Conservation (phyloP, 2,329 filamentous ascomycete species). For the Cryphonectria naterciae region DNA sequence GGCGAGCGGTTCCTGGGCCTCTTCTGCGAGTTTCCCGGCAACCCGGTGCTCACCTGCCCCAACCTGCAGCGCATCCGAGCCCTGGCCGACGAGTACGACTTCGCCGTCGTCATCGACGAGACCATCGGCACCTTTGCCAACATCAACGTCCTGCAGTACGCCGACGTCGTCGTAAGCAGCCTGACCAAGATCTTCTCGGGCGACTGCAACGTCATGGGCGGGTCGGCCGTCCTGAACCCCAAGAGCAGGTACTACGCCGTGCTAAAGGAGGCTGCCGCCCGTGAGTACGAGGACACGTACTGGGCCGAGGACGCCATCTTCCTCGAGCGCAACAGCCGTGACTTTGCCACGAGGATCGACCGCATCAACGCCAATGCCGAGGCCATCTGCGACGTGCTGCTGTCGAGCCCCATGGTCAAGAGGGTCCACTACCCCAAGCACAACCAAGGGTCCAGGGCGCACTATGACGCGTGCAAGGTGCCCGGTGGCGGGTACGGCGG, state of each 20-base stretch:
- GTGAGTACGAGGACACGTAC: constrained; percentile 83
- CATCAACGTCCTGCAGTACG: constrained; percentile 85
- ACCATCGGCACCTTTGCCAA: constrained; percentile 97
- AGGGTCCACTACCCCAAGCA: constrained; percentile 86
- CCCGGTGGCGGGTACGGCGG: constrained; percentile 85
- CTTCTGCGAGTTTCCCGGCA: constrained; percentile 95
- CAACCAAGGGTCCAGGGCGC: constrained; percentile 62
- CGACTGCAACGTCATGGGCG: constrained; percentile 98
- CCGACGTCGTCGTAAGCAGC: constrained; percentile 91
- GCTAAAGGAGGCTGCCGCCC: constrained; percentile 68
- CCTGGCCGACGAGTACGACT: constrained; percentile 82
- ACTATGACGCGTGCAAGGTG: constrained; percentile 80
- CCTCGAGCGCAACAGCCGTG: constrained; percentile 93
- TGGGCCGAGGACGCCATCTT: constrained; percentile 95
- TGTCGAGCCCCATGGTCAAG: constrained; percentile 66
- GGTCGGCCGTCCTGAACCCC: constrained; percentile 68
- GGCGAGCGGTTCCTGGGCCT: constrained; percentile 82
- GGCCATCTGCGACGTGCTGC: constrained; percentile 75
- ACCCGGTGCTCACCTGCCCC: constrained; percentile 84
- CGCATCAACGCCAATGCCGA: constrained; percentile 87
- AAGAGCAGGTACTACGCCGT: constrained; percentile 69
- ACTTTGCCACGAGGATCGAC: constrained; percentile 82
- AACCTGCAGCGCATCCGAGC: constrained; percentile 80
- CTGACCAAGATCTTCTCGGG: constrained; percentile 97
- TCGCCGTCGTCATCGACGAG: constrained; percentile 91